Percentiles rank a stretch among this genome's conserved stretches.
These are phyloP conservation scores for Aureobasidium lini DNA, from an alignment of 2,329 filamentous ascomycete species.

Conservation along the genomic window DNA sequence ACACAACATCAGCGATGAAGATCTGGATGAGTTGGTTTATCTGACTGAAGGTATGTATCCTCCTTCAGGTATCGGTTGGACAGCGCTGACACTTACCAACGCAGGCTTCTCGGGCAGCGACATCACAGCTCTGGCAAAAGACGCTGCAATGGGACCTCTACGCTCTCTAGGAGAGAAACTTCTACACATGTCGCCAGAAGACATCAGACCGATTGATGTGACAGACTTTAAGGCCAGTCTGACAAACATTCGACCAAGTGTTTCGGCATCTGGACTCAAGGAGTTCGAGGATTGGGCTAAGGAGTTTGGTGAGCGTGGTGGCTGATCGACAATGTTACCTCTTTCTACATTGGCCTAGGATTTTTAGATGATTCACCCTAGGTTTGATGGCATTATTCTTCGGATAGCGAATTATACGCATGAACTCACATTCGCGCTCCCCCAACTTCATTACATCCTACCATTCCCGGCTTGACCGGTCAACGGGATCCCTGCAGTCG, in stretches of 20 bases:
- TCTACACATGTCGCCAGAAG: conserved; percentile 84
- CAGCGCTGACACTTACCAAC: background rate
- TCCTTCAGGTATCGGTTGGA: background rate
- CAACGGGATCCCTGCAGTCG: no score
- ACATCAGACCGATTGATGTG: conserved; percentile 80
- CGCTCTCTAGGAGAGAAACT: conserved; percentile 83
- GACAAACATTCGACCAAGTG: conserved; percentile 77
- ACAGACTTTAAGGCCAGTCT: conserved; percentile 80
- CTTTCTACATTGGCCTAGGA: background rate
- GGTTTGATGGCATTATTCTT: no score
- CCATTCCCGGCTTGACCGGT: background rate
- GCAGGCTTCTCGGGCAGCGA: conserved; percentile 95
- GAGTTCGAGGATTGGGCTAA: conserved; percentile 91
- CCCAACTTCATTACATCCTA: background rate
- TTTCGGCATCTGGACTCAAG: conserved; percentile 75
- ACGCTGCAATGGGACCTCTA: conserved; percentile 94
- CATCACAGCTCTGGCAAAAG: conserved; percentile 92
- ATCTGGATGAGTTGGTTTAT: conserved; percentile 66
- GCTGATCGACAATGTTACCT: conserved; percentile 25
- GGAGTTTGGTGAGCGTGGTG: conserved; percentile 87
- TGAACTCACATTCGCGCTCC: no score
- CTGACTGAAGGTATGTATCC: conserved; percentile 68
- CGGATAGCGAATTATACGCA: no score
- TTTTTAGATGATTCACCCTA: background rate
- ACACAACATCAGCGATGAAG: conserved; percentile 63